Evolutionary conservation across 148 eudicot species (phyloP).

Genomic region (Chenopodium berlandieri): DNA sequence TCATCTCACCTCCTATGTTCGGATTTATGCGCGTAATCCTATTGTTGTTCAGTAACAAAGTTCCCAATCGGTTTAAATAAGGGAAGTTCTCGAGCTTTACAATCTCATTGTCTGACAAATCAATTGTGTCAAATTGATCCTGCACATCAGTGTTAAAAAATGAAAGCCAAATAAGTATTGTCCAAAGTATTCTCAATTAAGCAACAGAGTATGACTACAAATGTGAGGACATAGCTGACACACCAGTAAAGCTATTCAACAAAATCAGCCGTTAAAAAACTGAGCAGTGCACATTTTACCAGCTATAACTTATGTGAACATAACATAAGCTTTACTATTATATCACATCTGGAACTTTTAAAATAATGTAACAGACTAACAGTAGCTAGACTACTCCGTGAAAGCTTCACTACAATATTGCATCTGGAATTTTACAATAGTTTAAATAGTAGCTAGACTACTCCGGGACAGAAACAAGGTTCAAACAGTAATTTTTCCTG

Average conservation of each 20-base stretch:
- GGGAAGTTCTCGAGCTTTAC: conserved; percentile 98
- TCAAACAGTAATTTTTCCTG: too few species aligned
- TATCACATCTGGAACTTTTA: not conserved
- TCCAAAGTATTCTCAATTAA: too few species aligned
- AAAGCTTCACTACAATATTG: too few species aligned
- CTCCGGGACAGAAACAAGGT: too few species aligned
- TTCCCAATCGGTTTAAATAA: conserved; percentile 70
- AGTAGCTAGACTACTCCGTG: too few species aligned
- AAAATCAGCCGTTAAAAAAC: not conserved
- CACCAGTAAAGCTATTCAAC: not conserved
- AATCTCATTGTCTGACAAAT: conserved; percentile 95
- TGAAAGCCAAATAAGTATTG: not conserved
- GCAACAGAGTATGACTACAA: too few species aligned
- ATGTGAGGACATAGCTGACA: not conserved
- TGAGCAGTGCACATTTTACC: not conserved
- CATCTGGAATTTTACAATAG: too few species aligned
- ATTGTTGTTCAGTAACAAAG: conserved; percentile 82
- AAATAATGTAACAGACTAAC: not conserved
- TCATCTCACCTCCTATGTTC: conserved; percentile 69
- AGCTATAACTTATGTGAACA: not conserved
- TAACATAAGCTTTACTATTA: not conserved
- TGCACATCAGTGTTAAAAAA: conserved; percentile 28
- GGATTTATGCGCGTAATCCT: conserved; percentile 92
- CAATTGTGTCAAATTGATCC: conserved; percentile 98
- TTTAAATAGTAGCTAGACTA: too few species aligned